Conservation (phyloP, 805 yeast genomes). For the Myxozyma kluyveri region DNA sequence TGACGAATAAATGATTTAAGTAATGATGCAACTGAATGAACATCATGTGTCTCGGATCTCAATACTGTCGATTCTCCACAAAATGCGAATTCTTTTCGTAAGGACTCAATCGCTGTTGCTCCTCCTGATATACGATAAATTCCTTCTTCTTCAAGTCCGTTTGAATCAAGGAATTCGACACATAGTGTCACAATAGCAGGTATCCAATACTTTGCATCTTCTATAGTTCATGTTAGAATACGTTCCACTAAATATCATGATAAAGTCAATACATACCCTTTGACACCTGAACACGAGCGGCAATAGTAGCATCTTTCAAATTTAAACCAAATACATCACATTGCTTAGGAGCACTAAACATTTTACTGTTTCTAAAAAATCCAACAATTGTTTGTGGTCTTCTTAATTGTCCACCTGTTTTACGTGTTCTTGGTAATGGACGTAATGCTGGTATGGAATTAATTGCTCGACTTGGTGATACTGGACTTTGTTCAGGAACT, state of each 20-base stretch:
- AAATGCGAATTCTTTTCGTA: constrained; percentile 29
- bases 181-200: constrained; percentile 28
- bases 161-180: constrained; percentile 28
- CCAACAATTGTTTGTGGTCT: constrained; percentile 27
- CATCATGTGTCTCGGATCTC: constrained; percentile 31
- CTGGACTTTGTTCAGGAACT: constrained; percentile 8
- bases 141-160: constrained; percentile 37
- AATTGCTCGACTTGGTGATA: not conserved
- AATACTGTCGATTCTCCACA: constrained; percentile 23
- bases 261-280: constrained; percentile 5
- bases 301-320: constrained; percentile 28
- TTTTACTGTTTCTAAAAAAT: constrained; percentile 21
- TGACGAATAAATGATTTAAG: constrained; percentile 35
- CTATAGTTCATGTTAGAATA: not conserved
- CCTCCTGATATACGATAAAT: constrained; percentile 37
- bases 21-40: constrained; percentile 36
- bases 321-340: constrained; percentile 30
- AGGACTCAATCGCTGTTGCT: constrained; percentile 28
- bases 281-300: constrained; percentile 21
- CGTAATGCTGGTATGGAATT: constrained; percentile 1
- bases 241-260: not conserved
- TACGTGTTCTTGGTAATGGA: constrained; percentile 13
- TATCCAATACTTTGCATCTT: constrained; percentile 26
- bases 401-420: constrained; percentile 1
- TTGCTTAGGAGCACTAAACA: constrained; percentile 8